Conservation (phyloP, 768 basidiomycete genomes). For the Tylopilus rubrobrunneus region DNA sequence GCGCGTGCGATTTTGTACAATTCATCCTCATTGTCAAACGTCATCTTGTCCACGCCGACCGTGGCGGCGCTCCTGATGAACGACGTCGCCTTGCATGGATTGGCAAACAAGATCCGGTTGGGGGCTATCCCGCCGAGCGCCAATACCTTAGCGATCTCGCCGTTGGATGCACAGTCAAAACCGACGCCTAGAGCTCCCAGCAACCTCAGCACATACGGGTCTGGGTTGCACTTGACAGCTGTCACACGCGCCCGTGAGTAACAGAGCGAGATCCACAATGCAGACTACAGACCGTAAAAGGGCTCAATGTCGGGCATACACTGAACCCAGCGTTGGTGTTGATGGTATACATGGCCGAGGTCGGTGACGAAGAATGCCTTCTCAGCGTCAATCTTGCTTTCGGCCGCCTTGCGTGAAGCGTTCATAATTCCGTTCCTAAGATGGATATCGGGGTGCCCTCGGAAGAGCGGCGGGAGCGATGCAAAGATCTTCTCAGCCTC, state of each 20-base stretch:
- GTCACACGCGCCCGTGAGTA: slow-evolving; percentile 22
- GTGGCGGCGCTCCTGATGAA: slow-evolving; percentile 85
- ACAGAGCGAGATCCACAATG: slow-evolving; percentile 18
- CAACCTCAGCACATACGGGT: slow-evolving; percentile 88
- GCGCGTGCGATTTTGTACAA: slow-evolving; percentile 84
- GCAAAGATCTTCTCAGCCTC: slow-evolving; percentile 51
- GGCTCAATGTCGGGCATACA: slow-evolving; percentile 85
- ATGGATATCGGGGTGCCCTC: slow-evolving; percentile 70
- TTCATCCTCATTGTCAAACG: slow-evolving; percentile 97
- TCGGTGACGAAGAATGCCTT: slow-evolving; percentile 97
- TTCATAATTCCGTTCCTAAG: slow-evolving; percentile 74
- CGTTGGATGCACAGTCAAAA: slow-evolving; percentile 96
- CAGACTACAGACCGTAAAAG: slow-evolving; percentile 72
- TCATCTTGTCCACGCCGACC: slow-evolving; percentile 86
- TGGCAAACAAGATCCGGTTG: slow-evolving; percentile 90
- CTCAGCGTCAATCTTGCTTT: slow-evolving; percentile 71
- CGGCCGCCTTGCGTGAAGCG: slow-evolving; percentile 48
- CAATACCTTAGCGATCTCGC: slow-evolving; percentile 84
- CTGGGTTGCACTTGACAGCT: slow-evolving; percentile 99
- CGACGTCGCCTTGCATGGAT: slow-evolving; percentile 96
- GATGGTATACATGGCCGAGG: slow-evolving; percentile 79
- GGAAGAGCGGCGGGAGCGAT: slow-evolving; percentile 60
- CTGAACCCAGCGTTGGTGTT: slow-evolving; percentile 77
- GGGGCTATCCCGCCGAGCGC: slow-evolving; percentile 70
- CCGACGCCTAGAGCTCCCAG: slow-evolving; percentile 87